Base-by-base conservation (phyloP, 768 basidiomycete species). In the Fistulinella prunicolor region DNA sequence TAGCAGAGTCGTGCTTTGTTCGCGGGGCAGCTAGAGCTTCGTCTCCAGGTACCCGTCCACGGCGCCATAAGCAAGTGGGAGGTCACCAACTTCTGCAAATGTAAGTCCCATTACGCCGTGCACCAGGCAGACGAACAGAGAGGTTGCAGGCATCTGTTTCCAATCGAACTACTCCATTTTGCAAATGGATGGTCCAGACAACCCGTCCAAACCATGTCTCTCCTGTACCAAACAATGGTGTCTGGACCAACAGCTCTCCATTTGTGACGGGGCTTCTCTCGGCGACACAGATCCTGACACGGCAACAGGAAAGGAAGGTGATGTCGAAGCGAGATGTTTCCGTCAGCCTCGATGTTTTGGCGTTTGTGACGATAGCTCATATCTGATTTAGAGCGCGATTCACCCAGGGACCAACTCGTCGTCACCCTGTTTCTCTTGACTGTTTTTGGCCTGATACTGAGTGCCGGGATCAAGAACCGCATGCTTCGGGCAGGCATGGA, bases 181-280 rank as follows among this genome's bases (percentile, higher is more conserved):
- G 48, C 87, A 79, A 42, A 74, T 96, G 57, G 81, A 83, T 53
- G 78, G 80, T 30, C 88, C 92, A 24, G 85, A 92, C 63, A 85
- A 88, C 59, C 88, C 90, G 2, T 81, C 82, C 16, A 91, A 95
- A 66, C 93, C 94, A 9, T 96, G 94, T 66, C 75, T 93, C 21
- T 88, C 90, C 6, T 96, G 94, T 65, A 95, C 92, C 9, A 91
- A 93, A 62, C 88, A 93, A 62, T 96, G 94, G 89, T 96, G 94
- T 70, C 73, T 94, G 46, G 89, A 95, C 63, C 94, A 91, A 68
- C 90, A 93, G 61, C 74, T 96, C 30, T 72, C 78, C 14, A 94
- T 92, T 37, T 95, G 90, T 64, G 77, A 79, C 9, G 86, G 86
- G 22, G 90, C 90, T 39, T 77, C 80, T 42, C 70, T 94, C 44